phyloP scores from a whole-genome alignment of 805 yeast genomes.

The Wickerhamomyces queroliae region DNA sequence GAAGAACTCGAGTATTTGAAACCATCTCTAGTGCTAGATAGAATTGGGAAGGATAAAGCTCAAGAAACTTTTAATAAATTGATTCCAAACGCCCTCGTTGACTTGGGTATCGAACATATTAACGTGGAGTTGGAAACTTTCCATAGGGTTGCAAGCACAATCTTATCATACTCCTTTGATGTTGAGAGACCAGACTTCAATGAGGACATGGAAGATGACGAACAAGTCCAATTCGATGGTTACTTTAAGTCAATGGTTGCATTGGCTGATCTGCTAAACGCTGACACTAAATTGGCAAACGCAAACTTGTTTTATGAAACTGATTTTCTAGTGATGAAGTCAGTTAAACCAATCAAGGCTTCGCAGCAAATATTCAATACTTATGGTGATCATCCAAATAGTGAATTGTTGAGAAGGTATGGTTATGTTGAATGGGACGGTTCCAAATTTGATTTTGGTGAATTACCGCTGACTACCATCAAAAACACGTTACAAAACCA shows the following conservation, averaged over 20 bases:
- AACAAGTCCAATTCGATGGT: constrained; percentile 29
- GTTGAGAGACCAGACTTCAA: constrained; percentile 40
- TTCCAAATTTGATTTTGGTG: constrained; percentile 77
- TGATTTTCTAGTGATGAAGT: constrained; percentile 59
- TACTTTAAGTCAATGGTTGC: constrained; percentile 85
- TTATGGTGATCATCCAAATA: constrained; percentile 86
- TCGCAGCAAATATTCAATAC: constrained; percentile 84
- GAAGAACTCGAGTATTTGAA: constrained; percentile 47
- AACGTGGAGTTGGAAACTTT: constrained; percentile 50
- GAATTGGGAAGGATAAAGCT: constrained; percentile 71
- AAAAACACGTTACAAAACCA: constrained; percentile 29
- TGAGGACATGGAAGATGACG: constrained; percentile 32
- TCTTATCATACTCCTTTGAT: constrained; percentile 90
- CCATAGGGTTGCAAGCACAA: constrained; percentile 68
- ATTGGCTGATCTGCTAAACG: constrained; percentile 84
- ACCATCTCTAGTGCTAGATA: constrained; percentile 65
- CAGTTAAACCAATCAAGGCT: constrained; percentile 60
- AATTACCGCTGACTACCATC: constrained; percentile 45
- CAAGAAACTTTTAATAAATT: constrained; percentile 48
- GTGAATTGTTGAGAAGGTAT: constrained; percentile 85
- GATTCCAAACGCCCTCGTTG: constrained; percentile 33
- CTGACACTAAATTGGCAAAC: constrained; percentile 72
- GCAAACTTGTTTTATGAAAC: constrained; percentile 57
- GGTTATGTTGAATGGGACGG: constrained; percentile 82
- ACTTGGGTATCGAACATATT: constrained; percentile 30